Conservation (phyloP, 768 basidiomycete species). For the Omphalotus guepiniiformis region DNA sequence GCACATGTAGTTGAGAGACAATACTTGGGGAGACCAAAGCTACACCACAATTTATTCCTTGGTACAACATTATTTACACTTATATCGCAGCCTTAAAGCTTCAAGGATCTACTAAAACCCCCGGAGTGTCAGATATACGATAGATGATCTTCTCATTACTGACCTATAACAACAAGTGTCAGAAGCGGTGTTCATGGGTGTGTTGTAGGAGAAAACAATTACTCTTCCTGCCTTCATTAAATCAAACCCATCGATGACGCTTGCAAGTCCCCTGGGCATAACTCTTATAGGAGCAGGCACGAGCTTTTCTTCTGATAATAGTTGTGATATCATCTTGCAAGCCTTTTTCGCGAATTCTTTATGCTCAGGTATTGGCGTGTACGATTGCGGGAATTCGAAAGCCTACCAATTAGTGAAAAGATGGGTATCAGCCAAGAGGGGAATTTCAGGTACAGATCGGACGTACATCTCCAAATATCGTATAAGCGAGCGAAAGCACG, state of each 20-base stretch:
- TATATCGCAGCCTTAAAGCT: too few species aligned
- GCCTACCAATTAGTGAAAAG: background rate
- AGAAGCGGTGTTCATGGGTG: background rate
- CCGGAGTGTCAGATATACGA: constrained; percentile 4
- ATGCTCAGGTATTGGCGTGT: constrained; percentile 1
- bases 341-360: constrained; percentile 5
- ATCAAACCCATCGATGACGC: constrained; percentile 12
- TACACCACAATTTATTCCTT: too few species aligned
- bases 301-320: background rate
- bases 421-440: background rate
- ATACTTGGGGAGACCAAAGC: too few species aligned
- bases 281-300: constrained; percentile 1
- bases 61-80: too few species aligned
- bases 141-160: constrained; percentile 12
- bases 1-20: too few species aligned
- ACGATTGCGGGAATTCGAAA: constrained; percentile 2
- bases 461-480: constrained; percentile 1
- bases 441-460: background rate
- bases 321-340: background rate
- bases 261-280: constrained; percentile 9
- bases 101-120: too few species aligned
- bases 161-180: too few species aligned
- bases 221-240: constrained; percentile 14
- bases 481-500: constrained; percentile 1
- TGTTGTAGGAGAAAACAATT: background rate